These are phyloP conservation scores for Camellia lanceoleosa DNA, from an alignment of 148 eudicot species.

Conservation along the genomic window DNA sequence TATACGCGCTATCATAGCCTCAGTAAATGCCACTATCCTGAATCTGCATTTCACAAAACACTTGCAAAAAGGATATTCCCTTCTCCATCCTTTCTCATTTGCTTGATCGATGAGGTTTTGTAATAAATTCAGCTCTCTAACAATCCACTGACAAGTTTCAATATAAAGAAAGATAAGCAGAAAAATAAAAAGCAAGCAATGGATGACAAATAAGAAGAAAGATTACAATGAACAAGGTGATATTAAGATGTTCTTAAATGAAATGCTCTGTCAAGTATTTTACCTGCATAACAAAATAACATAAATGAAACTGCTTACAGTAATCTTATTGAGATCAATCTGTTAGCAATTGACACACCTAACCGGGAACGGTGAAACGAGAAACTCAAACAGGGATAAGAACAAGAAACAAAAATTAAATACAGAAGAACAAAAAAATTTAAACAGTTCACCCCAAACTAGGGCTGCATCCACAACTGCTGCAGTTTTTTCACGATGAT, in stretches of 20 bases:
- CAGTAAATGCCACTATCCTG: slow-evolving; percentile 1
- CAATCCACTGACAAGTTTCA: slow-evolving; percentile 43
- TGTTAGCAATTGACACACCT: too few relatives aligned
- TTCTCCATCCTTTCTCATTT: slow-evolving; percentile 72
- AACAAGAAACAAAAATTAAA: too few relatives aligned
- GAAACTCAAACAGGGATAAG: too few relatives aligned
- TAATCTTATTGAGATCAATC: background rate
- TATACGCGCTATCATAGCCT: background rate
- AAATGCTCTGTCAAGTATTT: background rate
- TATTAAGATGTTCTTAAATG: background rate
- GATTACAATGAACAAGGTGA: background rate
- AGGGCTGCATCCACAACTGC: too few relatives aligned
- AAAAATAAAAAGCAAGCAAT: background rate
- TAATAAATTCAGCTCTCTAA: slow-evolving; percentile 41
- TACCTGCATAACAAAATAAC: background rate
- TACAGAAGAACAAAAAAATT: too few relatives aligned
- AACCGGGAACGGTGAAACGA: too few relatives aligned
- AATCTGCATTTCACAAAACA: background rate
- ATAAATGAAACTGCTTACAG: background rate
- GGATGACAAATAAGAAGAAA: background rate
- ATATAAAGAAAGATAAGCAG: background rate
- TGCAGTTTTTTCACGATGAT: too few relatives aligned
- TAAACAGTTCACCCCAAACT: too few relatives aligned
- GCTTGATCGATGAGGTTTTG: slow-evolving; percentile 62
- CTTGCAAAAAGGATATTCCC: slow-evolving; percentile 52